Evolutionary conservation across 768 basidiomycete species (phyloP).

Genomic region (Suillus weaverae): DNA sequence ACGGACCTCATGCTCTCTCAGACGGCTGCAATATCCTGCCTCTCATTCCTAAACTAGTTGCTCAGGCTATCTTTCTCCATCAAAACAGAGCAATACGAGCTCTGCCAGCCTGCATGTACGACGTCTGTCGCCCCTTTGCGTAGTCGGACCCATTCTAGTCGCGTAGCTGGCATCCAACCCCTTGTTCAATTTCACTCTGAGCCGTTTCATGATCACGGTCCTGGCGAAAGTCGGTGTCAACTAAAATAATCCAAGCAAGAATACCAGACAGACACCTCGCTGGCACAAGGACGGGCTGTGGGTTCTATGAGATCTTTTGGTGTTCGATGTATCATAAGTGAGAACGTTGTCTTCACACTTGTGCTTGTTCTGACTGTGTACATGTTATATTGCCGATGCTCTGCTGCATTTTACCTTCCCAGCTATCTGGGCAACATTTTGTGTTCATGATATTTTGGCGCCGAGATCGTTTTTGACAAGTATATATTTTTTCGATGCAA

Average conservation of each 20-base stretch:
- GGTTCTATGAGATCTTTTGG: neutral
- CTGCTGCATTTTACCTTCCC: neutral
- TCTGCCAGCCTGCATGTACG: conserved; percentile 34
- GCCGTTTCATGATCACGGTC: neutral
- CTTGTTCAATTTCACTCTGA: neutral
- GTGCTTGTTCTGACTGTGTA: neutral
- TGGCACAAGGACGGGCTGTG: neutral
- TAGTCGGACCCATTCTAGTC: conserved; percentile 10
- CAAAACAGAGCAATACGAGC: conserved; percentile 36
- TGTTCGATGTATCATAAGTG: neutral
- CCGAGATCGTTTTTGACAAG: neutral
- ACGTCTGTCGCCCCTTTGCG: conserved; percentile 15
- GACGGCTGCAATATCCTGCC: too few relatives aligned
- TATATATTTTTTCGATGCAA: neutral
- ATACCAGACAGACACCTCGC: neutral
- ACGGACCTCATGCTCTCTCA: conserved; percentile 60
- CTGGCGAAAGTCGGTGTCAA: conserved; percentile 6
- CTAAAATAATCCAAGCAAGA: conserved; percentile 3
- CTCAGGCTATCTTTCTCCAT: conserved; percentile 1
- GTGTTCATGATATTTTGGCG: neutral
- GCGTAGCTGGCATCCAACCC: neutral
- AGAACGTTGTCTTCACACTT: neutral
- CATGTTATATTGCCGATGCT: neutral
- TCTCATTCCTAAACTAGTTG: conserved; percentile 6
- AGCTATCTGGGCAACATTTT: neutral